Evolutionary conservation across 495 filamentous ascomycete species (phyloP), one percentile per base, ranked within the genome.

Genomic region (Glarea lozoyensis): DNA sequence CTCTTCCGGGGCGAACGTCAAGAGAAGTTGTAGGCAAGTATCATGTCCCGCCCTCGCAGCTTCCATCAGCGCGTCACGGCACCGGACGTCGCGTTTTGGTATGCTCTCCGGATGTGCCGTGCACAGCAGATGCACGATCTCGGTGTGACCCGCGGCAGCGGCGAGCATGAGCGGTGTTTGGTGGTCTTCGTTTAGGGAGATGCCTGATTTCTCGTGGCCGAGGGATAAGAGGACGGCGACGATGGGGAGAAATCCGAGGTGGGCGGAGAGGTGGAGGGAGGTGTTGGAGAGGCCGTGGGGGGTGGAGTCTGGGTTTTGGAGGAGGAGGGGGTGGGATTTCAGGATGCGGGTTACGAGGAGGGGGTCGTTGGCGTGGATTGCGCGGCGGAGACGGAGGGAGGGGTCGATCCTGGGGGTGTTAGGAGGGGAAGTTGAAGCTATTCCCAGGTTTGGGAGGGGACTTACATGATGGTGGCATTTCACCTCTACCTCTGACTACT

Each of bases 331-430:
- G 53, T 88, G 73, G 53, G 78, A 79, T 43, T 69, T 69, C 41
- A 89, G 67, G 57, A 92, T 83, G 58, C 86, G 82, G 45, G 69
- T 60, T 46, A 84, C 81, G 40, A 89, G 80, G 46, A 69, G 59
- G 46, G 83, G 65, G 63, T 88, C 82, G 54, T 79, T 73, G 47
- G 73, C 66, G 57, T 77, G 70, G 56, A 93, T 88, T 18, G 85
- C 84, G 40, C 79, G 75, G 45, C 80, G 81, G 32, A 84, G 69
- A 42, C 82, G 73, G 58, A 79, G 68, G 37, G 76, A 68, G 36
- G 73, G 66, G 35, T 80, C 78, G 65, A 82, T 81, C 79, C 78
- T 84, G n/a, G n/a, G n/a, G n/a, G n/a, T n/a, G n/a, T n/a, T n/a
- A n/a, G n/a, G n/a, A n/a, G n/a, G n/a, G n/a, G n/a, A n/a, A n/a